phyloP scores from a whole-genome alignment of 225 moss, liverwort and hornwort species.

The Bryoerythrophyllum caledonicum region DNA sequence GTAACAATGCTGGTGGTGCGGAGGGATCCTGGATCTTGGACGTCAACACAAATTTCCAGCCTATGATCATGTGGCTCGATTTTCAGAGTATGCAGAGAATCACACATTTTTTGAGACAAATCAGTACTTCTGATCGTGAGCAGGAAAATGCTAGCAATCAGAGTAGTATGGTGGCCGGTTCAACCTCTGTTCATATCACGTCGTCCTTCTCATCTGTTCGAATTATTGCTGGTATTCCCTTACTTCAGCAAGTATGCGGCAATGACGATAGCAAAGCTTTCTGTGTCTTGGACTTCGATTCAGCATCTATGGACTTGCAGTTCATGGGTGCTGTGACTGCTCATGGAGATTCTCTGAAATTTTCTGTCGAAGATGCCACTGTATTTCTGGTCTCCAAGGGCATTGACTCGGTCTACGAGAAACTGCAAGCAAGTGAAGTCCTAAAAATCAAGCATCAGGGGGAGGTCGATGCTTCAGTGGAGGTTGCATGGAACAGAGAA shows the following conservation, averaged over 20 bases:
- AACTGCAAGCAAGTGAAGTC: conserved; percentile 38
- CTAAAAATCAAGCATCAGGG: conserved; percentile 50
- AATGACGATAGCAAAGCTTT: conserved; percentile 34
- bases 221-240: conserved; percentile 55
- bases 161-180: conserved; percentile 24
- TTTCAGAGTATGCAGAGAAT: conserved; percentile 70
- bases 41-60: conserved; percentile 60
- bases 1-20: conserved; percentile 32
- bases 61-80: conserved; percentile 76
- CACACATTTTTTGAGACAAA: conserved; percentile 40
- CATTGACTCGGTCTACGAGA: conserved; percentile 31
- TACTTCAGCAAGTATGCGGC: conserved; percentile 15
- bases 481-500: conserved; percentile 68
- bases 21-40: conserved; percentile 50
- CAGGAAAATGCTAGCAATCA: conserved; percentile 32
- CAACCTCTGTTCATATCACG: conserved; percentile 51
- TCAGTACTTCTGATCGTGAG: conserved; percentile 31
- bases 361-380: conserved; percentile 43
- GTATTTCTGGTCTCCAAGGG: conserved; percentile 44
- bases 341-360: conserved; percentile 41
- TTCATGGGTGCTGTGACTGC: conserved; percentile 33
- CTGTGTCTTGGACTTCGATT: conserved; percentile 52
- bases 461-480: conserved; percentile 61
- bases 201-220: conserved; percentile 64
- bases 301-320: conserved; percentile 45